Percentiles rank a stretch among this genome's conserved stretches.
phyloP scores from a whole-genome alignment of 1,139 yeast species.

The Waltiozyma sp. region DNA sequence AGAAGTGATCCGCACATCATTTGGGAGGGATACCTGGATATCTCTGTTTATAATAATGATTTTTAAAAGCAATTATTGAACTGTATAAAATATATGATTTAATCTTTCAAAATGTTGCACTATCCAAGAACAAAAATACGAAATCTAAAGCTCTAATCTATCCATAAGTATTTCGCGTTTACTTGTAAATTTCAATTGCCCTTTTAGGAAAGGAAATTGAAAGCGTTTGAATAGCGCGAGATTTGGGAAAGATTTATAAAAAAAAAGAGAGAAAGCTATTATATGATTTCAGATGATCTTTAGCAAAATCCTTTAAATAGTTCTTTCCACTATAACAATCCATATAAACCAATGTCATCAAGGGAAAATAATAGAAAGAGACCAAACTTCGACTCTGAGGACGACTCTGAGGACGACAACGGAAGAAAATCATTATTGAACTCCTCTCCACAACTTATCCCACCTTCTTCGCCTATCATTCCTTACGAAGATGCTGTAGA shows the following conservation, averaged over 20 bases:
- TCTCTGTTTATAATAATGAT: too few relatives aligned
- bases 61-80: too few relatives aligned
- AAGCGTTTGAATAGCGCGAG: not conserved
- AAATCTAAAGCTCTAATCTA: too few relatives aligned
- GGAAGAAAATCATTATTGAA: not conserved
- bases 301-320: too few relatives aligned
- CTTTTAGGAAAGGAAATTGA: not conserved
- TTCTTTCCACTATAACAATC: too few relatives aligned
- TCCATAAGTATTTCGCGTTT: too few relatives aligned
- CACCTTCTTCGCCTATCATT: constrained; percentile 41
- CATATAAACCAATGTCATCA: not conserved
- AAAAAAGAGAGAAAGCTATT: not conserved
- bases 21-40: too few relatives aligned
- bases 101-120: too few relatives aligned
- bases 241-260: not conserved
- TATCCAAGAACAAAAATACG: too few relatives aligned
- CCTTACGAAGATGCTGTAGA: constrained; percentile 42
- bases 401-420: not conserved
- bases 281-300: too few relatives aligned
- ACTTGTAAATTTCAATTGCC: too few relatives aligned
- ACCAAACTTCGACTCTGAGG: not conserved
- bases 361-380: not conserved
- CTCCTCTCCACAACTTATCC: constrained; percentile 18
- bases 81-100: too few relatives aligned
- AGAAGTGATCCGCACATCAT: not conserved